Evolutionary conservation across 2,329 filamentous ascomycete species (phyloP).

Genomic region (Diaporthe velutina): DNA sequence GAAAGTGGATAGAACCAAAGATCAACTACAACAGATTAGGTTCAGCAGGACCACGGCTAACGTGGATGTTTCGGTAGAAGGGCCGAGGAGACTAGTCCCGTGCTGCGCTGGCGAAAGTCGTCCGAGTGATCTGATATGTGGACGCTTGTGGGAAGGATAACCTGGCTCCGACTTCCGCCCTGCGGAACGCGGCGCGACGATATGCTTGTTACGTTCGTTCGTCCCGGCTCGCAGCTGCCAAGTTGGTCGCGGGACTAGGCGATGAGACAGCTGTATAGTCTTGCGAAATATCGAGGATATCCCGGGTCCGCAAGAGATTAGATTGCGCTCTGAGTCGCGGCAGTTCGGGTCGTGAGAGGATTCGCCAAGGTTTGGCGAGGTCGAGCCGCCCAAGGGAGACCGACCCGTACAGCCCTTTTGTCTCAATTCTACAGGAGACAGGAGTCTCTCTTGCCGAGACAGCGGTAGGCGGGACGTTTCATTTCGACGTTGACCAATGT

Average conservation of each 20-base stretch:
- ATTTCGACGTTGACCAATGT: background rate
- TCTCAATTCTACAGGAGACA: conserved; percentile 12
- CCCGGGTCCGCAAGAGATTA: background rate
- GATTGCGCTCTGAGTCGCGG: conserved; percentile 25
- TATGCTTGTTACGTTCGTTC: background rate
- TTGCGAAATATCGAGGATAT: background rate
- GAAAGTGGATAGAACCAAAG: background rate
- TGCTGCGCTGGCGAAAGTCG: conserved; percentile 5
- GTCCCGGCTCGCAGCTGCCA: background rate
- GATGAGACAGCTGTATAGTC: background rate
- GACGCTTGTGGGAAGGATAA: background rate
- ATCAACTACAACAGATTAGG: background rate
- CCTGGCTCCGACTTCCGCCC: background rate
- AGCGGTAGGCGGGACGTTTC: conserved; percentile 10
- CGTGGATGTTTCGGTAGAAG: background rate
- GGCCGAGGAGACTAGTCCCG: conserved; percentile 8
- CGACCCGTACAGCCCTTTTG: background rate
- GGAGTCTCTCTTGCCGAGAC: conserved; percentile 1
- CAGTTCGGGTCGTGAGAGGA: conserved; percentile 15
- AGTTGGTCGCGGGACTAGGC: background rate
- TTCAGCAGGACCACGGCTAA: background rate
- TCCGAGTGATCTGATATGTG: background rate
- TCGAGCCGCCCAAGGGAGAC: conserved; percentile 8
- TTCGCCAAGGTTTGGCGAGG: background rate
- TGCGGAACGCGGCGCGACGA: background rate